Evolutionary conservation across 495 filamentous ascomycete species (phyloP).

Genomic region (Aspergillus wentii): DNA sequence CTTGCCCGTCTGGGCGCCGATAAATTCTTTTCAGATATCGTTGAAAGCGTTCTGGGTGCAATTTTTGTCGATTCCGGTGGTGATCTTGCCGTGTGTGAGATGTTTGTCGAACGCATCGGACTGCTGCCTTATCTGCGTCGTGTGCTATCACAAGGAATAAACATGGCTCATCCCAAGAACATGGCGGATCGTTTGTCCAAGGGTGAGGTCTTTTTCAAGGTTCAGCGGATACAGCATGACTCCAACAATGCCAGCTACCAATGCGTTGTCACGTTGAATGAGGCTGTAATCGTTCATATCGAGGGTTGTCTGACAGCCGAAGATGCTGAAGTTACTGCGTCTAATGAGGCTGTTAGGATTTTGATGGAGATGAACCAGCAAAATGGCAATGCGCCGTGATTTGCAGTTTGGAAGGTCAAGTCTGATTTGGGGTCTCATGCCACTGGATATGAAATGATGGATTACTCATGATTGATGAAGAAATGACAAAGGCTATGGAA

Average conservation of each 20-base stretch:
- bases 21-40: constrained; percentile 83
- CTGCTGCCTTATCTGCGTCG: constrained; percentile 58
- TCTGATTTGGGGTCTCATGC: background rate
- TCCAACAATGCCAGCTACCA: background rate
- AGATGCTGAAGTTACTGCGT: background rate
- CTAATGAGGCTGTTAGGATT: background rate
- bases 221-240: no score
- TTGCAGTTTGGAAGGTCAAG: background rate
- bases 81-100: constrained; percentile 47
- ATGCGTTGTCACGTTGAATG: background rate
- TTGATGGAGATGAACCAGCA: background rate
- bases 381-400: background rate
- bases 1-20: constrained; percentile 61
- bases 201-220: no score
- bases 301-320: background rate
- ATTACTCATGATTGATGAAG: no score
- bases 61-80: constrained; percentile 77
- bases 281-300: background rate
- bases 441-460: no score
- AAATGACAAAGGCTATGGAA: no score
- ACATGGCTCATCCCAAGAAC: constrained; percentile 72
- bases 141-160: constrained; percentile 53
- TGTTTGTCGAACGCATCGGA: constrained; percentile 58
- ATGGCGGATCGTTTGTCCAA: no score
- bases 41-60: constrained; percentile 79